Conservation (phyloP, 2,329 filamentous ascomycete genomes). For the Cladorrhinum sp. region DNA sequence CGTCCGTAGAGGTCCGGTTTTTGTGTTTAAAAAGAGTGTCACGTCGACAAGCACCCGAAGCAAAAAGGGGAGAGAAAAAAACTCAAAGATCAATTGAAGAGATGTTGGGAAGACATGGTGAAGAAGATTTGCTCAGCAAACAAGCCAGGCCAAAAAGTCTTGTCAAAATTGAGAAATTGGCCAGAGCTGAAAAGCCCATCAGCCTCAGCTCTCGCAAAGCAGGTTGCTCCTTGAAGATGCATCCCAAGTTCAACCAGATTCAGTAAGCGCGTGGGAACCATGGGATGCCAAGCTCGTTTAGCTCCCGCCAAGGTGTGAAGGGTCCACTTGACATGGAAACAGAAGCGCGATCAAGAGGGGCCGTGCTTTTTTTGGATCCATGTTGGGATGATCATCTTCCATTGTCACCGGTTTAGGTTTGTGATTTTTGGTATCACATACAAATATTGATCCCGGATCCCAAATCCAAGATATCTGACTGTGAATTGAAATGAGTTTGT, state of each 20-base stretch:
- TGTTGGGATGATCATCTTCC: not conserved
- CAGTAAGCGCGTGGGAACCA: not conserved
- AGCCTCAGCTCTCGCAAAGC: not conserved
- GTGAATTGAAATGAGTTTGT: too few species aligned
- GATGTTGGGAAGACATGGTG: not conserved
- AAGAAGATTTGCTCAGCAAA: not conserved
- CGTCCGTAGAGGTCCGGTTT: not conserved
- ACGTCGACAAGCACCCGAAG: not conserved
- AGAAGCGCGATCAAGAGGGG: not conserved
- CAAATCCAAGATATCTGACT: not conserved
- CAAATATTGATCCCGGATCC: not conserved
- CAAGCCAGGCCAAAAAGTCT: not conserved
- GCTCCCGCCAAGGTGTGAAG: not conserved
- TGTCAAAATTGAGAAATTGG: not conserved
- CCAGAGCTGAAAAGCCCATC: not conserved
- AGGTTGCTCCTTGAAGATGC: not conserved
- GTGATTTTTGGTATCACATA: not conserved
- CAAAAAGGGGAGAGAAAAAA: not conserved
- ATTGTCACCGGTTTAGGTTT: not conserved
- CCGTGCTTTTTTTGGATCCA: not conserved
- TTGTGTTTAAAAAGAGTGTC: not conserved
- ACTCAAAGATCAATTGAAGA: not conserved
- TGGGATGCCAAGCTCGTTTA: not conserved
- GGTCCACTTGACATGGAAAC: not conserved
- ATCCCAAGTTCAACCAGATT: not conserved